These are phyloP conservation scores for Leccinum subtestaceum DNA, from an alignment of 768 basidiomycete genomes.

Conservation along the genomic window DNA sequence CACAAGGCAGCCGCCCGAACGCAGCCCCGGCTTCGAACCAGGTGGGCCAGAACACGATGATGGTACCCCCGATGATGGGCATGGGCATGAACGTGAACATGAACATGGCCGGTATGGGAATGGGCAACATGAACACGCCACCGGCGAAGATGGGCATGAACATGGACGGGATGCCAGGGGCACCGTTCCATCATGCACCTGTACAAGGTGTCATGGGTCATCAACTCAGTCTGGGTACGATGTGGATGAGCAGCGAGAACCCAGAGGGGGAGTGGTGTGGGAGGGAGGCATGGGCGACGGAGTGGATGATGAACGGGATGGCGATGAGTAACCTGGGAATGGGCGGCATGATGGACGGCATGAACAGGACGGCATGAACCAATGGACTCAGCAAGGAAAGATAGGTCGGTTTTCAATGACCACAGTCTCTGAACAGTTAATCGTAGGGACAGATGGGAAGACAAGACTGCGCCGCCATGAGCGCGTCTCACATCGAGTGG, in stretches of 20 bases:
- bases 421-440: no score
- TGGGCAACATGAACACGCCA: constrained; percentile 24
- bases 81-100: constrained; percentile 37
- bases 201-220: constrained; percentile 5
- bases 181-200: constrained; percentile 21
- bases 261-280: constrained; percentile 33
- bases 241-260: constrained; percentile 36
- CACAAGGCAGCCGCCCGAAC: background rate
- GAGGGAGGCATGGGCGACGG: constrained; percentile 39
- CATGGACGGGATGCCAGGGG: constrained; percentile 31
- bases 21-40: constrained; percentile 12
- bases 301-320: constrained; percentile 41
- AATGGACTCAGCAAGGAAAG: no score
- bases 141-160: constrained; percentile 42
- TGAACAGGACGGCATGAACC: background rate
- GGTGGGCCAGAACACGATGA: constrained; percentile 24
- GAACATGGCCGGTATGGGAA: constrained; percentile 37
- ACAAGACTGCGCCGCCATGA: no score
- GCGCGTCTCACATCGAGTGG: no score
- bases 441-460: no score
- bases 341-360: constrained; percentile 24
- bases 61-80: constrained; percentile 42
- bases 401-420: no score
- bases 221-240: constrained; percentile 22
- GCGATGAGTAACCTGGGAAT: constrained; percentile 35